Conservation (phyloP, 495 filamentous ascomycete species). For the Alectoria sarmentosa region DNA sequence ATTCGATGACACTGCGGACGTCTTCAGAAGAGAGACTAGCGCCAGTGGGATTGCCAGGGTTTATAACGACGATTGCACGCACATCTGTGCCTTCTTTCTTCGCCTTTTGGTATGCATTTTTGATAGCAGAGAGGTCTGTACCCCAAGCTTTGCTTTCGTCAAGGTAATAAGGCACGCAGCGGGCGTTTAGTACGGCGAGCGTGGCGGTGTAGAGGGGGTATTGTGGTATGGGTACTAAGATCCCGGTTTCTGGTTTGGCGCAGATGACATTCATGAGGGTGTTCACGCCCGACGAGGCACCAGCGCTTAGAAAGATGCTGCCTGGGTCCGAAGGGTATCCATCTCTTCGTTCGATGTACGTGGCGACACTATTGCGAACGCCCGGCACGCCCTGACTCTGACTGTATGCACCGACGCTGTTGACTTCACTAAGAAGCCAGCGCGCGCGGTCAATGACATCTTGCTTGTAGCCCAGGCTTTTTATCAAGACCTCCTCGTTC, state of each 20-base stretch:
- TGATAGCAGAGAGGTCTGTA: slow-evolving; percentile 73
- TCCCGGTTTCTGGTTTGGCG: slow-evolving; percentile 65
- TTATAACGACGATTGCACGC: slow-evolving; percentile 91
- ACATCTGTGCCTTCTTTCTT: slow-evolving; percentile 71
- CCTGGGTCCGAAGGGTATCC: slow-evolving; percentile 72
- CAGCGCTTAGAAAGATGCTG: slow-evolving; percentile 79
- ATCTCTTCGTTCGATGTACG: slow-evolving; percentile 87
- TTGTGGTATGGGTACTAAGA: slow-evolving; percentile 93
- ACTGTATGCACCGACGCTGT: slow-evolving; percentile 93
- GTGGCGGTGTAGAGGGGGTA: slow-evolving; percentile 98
- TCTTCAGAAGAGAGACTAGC: slow-evolving; percentile 71
- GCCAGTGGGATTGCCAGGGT: slow-evolving; percentile 96
- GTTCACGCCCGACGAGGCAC: slow-evolving; percentile 90
- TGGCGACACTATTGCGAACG: slow-evolving; percentile 82
- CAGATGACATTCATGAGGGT: slow-evolving; percentile 89
- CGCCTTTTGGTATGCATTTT: slow-evolving; percentile 60
- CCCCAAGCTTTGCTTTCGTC: slow-evolving; percentile 82
- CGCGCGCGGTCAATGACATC: slow-evolving; percentile 83
- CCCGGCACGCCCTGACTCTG: slow-evolving; percentile 80
- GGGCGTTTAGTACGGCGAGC: slow-evolving; percentile 74
- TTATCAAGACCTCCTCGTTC: slow-evolving; percentile 61
- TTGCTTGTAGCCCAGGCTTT: slow-evolving; percentile 65
- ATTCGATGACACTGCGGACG: slow-evolving; percentile 70
- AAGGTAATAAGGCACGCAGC: slow-evolving; percentile 85
- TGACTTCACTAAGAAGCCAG: slow-evolving; percentile 69